These are phyloP conservation scores for Thermochaetoides dissita DNA, from an alignment of 2,329 filamentous ascomycete genomes.

Conservation along the genomic window DNA sequence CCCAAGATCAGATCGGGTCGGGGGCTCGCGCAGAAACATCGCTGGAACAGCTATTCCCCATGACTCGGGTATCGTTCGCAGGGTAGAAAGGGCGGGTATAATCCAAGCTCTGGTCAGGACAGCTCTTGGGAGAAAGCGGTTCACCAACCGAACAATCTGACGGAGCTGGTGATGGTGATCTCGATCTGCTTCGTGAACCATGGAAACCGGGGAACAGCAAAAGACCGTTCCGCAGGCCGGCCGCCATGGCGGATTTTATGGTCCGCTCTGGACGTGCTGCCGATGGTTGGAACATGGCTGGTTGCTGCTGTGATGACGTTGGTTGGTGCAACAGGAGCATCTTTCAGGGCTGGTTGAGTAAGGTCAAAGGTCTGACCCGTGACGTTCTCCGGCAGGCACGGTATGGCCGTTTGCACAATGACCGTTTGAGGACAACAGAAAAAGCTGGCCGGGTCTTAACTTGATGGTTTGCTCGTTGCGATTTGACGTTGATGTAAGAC, in stretches of 20 bases:
- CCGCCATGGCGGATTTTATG: constrained; percentile 11
- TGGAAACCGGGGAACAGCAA: constrained; percentile 7
- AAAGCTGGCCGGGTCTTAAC: background rate
- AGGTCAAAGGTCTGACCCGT: background rate
- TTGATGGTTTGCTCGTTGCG: background rate
- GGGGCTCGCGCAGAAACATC: too few species aligned
- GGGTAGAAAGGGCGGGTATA: too few species aligned
- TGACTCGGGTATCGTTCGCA: too few species aligned
- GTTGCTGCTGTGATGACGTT: background rate
- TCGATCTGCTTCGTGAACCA: background rate
- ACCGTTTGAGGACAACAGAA: background rate
- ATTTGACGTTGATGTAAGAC: constrained; percentile 1
- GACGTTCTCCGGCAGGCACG: too few species aligned
- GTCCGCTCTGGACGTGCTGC: background rate
- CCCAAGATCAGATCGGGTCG: too few species aligned
- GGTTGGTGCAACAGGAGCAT: constrained; percentile 4
- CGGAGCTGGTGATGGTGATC: background rate
- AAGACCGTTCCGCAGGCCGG: constrained; percentile 7
- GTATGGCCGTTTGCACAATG: too few species aligned
- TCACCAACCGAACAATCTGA: background rate
- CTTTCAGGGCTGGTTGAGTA: background rate
- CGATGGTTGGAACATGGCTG: background rate
- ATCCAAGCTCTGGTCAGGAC: too few species aligned
- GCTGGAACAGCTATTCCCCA: too few species aligned
- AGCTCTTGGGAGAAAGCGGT: too few species aligned